Evolutionary conservation across 2,329 filamentous ascomycete genomes (phyloP).

Genomic region (Colletotrichum viniferum): DNA sequence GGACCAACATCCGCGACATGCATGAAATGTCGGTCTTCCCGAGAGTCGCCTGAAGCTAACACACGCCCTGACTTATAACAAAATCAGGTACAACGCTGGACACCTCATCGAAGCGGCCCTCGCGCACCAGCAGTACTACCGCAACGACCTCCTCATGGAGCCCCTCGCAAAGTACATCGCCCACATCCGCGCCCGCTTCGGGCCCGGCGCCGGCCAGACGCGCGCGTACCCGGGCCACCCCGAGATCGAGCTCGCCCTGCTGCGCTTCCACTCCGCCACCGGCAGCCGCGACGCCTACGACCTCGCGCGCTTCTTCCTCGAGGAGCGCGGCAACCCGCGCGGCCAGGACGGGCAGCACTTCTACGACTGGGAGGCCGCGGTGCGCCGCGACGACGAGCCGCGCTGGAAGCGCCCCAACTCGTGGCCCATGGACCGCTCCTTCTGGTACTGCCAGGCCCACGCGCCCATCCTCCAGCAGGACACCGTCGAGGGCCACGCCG

Average conservation of each 20-base stretch:
- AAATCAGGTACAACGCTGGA: conserved; percentile 59
- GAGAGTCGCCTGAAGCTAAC: neutral
- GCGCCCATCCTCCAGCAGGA: conserved; percentile 56
- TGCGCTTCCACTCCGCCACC: conserved; percentile 36
- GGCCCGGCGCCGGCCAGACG: conserved; percentile 49
- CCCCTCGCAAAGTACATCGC: conserved; percentile 60
- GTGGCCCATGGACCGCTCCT: conserved; percentile 43
- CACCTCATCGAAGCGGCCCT: conserved; percentile 67
- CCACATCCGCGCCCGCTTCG: conserved; percentile 56
- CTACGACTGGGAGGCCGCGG: conserved; percentile 55
- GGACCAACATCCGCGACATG: conserved; percentile 64
- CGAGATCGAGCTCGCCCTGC: conserved; percentile 52
- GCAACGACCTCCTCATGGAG: conserved; percentile 54
- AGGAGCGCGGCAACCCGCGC: conserved; percentile 55
- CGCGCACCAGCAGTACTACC: conserved; percentile 57
- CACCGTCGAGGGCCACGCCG: conserved; percentile 62
- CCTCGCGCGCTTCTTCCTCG: conserved; percentile 61
- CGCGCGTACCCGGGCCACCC: conserved; percentile 67
- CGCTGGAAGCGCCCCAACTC: conserved; percentile 50
- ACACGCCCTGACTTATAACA: neutral
- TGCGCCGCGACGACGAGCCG: conserved; percentile 23
- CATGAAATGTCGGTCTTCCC: conserved; percentile 57
- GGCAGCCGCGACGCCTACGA: conserved; percentile 40
- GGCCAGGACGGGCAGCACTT: conserved; percentile 55
- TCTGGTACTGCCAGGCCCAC: conserved; percentile 63